Evolutionary conservation across 2,329 filamentous ascomycete species (phyloP), one percentile per base, ranked within the genome.

Genomic region (Alternaria sp.): DNA sequence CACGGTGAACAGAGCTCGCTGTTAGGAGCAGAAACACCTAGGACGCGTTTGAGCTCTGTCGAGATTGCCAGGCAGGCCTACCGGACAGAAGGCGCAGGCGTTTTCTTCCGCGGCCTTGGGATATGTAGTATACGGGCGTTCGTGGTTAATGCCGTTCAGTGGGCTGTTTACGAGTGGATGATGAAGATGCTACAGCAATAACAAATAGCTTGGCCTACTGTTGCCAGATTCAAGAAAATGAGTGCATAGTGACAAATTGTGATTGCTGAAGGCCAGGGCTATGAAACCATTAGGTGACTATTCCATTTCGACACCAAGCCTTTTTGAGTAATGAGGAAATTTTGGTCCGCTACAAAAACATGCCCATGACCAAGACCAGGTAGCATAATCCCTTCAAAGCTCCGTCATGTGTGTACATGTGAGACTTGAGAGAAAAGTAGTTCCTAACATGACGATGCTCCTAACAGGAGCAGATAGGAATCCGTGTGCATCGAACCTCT

Each of bases 71-170:
- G 80, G 65, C 81, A 87, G 41, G 87, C 89, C 0, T 97, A 94
- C 73, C 83, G 84, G 61, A 88, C 84, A 6, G 92, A 95, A 81
- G 90, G 90, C 34, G 79, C 89, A 40, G 83, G 85, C 50, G 91
- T 92, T 27, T 96, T 96, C 83, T 95, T 94, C 81, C 86, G 92
- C 78, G 92, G 92, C 2, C 78, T 98, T 43, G 88, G 89, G 0
- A 85, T 97, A 32, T 98, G 94, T 78, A 96, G 92, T 78, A 80
- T 91, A 9, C 84, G 94, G 68, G 94, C 94, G 0, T 97, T 98
- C 76, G 82, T 97, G 54, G 94, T 97, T 40, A 97, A 97, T 81
- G 94, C 94, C 3, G 91, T 92, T n/a, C 88, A 90, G 81, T 98
- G 94, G 94, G 90, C 91, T 25, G 87, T 92, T 6, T 97, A 97